Evolutionary conservation across 2,329 filamentous ascomycete species (phyloP).

Genomic region (Colletotrichum cuscutae): DNA sequence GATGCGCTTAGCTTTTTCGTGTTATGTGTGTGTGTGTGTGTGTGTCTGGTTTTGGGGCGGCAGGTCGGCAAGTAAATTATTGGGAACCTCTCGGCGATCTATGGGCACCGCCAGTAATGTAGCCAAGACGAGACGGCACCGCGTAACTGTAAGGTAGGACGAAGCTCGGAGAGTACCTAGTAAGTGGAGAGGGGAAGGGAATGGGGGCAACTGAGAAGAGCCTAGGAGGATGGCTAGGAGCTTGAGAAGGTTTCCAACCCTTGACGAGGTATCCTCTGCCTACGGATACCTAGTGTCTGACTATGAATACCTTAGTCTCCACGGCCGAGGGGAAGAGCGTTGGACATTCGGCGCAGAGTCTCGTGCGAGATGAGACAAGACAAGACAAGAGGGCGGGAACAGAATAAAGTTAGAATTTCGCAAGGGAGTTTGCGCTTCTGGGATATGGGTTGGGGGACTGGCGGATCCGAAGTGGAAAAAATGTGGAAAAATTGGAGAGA

Average conservation of each 20-base stretch:
- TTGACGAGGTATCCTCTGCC: neutral
- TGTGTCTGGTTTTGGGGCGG: neutral
- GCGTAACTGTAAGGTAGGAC: neutral
- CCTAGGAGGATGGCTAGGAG: neutral
- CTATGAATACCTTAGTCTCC: neutral
- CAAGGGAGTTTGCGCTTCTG: constrained; percentile 16
- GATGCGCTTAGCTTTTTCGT: constrained; percentile 19
- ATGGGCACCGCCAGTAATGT: neutral
- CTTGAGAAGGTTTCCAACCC: neutral
- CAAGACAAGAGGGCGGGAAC: constrained; percentile 12
- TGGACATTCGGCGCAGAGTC: constrained; percentile 3
- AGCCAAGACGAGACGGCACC: constrained; percentile 5
- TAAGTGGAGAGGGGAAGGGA: neutral
- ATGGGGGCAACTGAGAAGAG: neutral
- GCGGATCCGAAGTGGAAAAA: neutral
- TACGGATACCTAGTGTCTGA: neutral
- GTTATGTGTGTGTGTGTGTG: neutral
- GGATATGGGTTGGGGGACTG: constrained; percentile 14
- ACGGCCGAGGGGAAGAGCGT: neutral
- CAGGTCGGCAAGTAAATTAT: constrained; percentile 13
- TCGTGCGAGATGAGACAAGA: constrained; percentile 17
- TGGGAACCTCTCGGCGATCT: neutral
- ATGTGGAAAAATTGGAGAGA: neutral
- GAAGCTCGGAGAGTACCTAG: neutral
- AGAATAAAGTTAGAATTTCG: constrained; percentile 23